These are phyloP conservation scores for Haplographium delicatum DNA, from an alignment of 495 filamentous ascomycete species.

Conservation along the genomic window DNA sequence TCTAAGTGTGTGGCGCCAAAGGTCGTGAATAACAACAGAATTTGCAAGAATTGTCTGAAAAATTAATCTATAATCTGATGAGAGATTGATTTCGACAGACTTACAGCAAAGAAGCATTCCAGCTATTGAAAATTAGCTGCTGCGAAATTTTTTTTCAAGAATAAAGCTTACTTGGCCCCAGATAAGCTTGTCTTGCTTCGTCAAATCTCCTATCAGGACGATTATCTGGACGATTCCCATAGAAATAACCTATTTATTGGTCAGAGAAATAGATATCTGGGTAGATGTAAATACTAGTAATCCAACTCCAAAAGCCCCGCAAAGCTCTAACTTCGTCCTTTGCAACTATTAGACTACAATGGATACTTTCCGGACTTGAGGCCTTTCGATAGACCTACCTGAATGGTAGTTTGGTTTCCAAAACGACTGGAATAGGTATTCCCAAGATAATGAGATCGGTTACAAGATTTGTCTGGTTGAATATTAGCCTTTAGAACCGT, in stretches of 20 bases:
- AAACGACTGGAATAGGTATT: slow-evolving; percentile 12
- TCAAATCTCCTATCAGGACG: background rate
- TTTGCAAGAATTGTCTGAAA: slow-evolving; percentile 12
- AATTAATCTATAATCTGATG: background rate
- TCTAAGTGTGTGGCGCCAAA: slow-evolving; percentile 4
- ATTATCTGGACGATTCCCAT: background rate
- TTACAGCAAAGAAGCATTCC: slow-evolving; percentile 12
- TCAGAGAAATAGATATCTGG: background rate
- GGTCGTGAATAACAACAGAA: slow-evolving; percentile 6
- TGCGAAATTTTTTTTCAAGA: background rate
- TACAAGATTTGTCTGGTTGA: slow-evolving; percentile 1
- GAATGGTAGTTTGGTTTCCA: background rate
- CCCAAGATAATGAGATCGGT: slow-evolving; percentile 11
- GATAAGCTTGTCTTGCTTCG: slow-evolving; percentile 6
- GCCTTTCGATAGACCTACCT: background rate
- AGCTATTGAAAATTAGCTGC: background rate
- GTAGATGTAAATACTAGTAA: background rate
- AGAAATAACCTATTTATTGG: background rate
- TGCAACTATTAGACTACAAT: background rate
- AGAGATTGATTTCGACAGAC: background rate
- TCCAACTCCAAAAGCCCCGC: background rate
- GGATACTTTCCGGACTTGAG: background rate
- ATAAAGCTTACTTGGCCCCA: slow-evolving; percentile 7
- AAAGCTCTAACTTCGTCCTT: background rate
- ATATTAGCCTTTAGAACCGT: background rate